Conservation (phyloP, 805 yeast genomes). For the Kluyveromyces aestuarii region DNA sequence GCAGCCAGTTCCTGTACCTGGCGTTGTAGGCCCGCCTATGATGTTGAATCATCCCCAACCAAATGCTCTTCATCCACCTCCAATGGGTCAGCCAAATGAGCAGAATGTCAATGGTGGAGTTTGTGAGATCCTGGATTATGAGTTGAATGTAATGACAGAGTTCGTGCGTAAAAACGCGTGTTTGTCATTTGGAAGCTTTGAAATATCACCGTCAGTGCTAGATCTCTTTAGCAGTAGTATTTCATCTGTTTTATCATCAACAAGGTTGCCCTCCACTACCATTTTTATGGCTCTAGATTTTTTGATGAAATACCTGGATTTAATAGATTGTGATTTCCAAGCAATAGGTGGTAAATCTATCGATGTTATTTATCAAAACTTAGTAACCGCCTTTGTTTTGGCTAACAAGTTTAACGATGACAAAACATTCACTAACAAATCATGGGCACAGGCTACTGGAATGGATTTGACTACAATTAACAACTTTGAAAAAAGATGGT, state of each 20-base stretch:
- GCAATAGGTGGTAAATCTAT: constrained; percentile 26
- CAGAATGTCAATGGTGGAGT: constrained; percentile 56
- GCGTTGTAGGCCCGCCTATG: neutral
- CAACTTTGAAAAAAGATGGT: constrained; percentile 62
- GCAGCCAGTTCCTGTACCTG: constrained; percentile 5
- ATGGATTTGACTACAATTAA: constrained; percentile 54
- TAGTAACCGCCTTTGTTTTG: constrained; percentile 63
- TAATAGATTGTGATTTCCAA: constrained; percentile 27
- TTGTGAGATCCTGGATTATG: constrained; percentile 68
- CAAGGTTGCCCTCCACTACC: constrained; percentile 79
- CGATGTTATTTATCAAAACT: constrained; percentile 40
- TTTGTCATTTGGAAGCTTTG: constrained; percentile 50
- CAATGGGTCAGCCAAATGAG: constrained; percentile 5
- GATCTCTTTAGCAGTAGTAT: constrained; percentile 48
- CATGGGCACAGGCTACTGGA: constrained; percentile 96
- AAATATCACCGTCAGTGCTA: constrained; percentile 20
- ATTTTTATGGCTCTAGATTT: constrained; percentile 73
- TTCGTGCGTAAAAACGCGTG: constrained; percentile 69
- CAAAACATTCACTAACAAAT: constrained; percentile 87
- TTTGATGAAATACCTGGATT: constrained; percentile 51
- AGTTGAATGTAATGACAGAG: constrained; percentile 65
- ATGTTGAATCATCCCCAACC: constrained; percentile 5
- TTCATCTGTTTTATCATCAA: constrained; percentile 67
- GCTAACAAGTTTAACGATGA: constrained; percentile 96
- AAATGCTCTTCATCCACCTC: constrained; percentile 10